phyloP scores from a whole-genome alignment of 2,329 filamentous ascomycete species.

The Bertia moriformis region DNA sequence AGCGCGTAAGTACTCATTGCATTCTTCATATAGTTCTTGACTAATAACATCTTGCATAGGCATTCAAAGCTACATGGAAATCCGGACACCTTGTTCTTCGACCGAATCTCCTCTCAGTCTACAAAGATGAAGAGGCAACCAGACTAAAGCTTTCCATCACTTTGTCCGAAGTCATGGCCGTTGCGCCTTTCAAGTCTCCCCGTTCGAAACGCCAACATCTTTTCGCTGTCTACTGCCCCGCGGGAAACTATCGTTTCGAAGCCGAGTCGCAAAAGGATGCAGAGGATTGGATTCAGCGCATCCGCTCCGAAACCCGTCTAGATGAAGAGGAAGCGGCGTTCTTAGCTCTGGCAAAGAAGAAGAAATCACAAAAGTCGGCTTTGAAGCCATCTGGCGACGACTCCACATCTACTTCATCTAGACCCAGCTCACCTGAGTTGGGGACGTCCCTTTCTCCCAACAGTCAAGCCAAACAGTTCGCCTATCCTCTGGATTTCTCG shows the following conservation, averaged over 20 bases:
- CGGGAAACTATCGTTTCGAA: neutral
- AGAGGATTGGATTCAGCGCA: neutral
- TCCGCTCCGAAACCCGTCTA: neutral
- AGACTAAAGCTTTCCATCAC: neutral
- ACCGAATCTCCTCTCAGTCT: slow-evolving; percentile 37
- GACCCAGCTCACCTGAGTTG: neutral
- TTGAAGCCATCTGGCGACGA: neutral
- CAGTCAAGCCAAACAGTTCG: neutral
- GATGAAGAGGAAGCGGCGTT: neutral
- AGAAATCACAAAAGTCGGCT: too few relatives aligned
- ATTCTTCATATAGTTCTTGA: slow-evolving; percentile 2
- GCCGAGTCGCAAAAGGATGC: neutral
- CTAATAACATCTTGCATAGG: slow-evolving; percentile 2
- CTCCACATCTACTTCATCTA: neutral
- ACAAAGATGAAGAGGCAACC: neutral
- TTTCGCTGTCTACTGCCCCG: neutral
- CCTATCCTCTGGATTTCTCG: neutral
- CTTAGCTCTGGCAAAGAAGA: neutral
- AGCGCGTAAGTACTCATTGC: slow-evolving; percentile 35
- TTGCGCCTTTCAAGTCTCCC: neutral
- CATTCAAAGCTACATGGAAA: slow-evolving; percentile 39
- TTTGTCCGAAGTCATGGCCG: neutral
- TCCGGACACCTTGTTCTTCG: slow-evolving; percentile 48
- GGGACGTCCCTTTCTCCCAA: neutral
- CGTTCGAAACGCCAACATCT: neutral